These are phyloP conservation scores for Cryptococcus wingfieldii DNA, from an alignment of 1,284 basidiomycete genomes.

Conservation along the genomic window DNA sequence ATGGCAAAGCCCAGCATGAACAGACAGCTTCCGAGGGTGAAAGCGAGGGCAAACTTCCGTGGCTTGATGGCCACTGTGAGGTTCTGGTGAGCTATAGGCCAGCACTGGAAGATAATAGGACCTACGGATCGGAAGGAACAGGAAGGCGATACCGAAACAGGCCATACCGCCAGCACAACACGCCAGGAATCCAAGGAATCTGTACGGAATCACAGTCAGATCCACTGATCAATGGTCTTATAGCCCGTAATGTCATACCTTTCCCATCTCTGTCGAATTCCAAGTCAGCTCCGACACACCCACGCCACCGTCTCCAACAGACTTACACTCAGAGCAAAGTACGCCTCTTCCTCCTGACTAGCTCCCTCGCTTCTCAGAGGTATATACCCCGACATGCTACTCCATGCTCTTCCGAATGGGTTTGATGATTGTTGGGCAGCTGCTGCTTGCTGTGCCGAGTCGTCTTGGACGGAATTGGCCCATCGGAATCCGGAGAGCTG, in stretches of 20 bases:
- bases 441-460: slow-evolving; percentile 55
- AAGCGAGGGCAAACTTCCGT: slow-evolving; percentile 81
- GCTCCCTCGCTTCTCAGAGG: slow-evolving; percentile 77
- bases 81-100: background rate
- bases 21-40: slow-evolving; percentile 55
- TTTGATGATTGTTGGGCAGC: slow-evolving; percentile 53
- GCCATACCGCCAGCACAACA: slow-evolving; percentile 85
- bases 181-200: slow-evolving; percentile 86
- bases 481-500: slow-evolving; percentile 66
- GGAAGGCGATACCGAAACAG: slow-evolving; percentile 92
- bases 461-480: slow-evolving; percentile 70
- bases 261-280: slow-evolving; percentile 37
- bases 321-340: slow-evolving; percentile 80
- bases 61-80: slow-evolving; percentile 66
- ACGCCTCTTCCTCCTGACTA: slow-evolving; percentile 94
- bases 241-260: slow-evolving; percentile 17
- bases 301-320: slow-evolving; percentile 2
- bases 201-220: slow-evolving; percentile 36
- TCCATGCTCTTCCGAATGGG: slow-evolving; percentile 51
- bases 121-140: slow-evolving; percentile 71
- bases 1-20: slow-evolving; percentile 55
- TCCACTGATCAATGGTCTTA: background rate
- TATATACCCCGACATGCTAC: slow-evolving; percentile 66
- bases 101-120: background rate
- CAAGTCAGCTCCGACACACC: slow-evolving; percentile 15